phyloP scores from a whole-genome alignment of 805 yeast genomes.

The Candida bentonensis region DNA sequence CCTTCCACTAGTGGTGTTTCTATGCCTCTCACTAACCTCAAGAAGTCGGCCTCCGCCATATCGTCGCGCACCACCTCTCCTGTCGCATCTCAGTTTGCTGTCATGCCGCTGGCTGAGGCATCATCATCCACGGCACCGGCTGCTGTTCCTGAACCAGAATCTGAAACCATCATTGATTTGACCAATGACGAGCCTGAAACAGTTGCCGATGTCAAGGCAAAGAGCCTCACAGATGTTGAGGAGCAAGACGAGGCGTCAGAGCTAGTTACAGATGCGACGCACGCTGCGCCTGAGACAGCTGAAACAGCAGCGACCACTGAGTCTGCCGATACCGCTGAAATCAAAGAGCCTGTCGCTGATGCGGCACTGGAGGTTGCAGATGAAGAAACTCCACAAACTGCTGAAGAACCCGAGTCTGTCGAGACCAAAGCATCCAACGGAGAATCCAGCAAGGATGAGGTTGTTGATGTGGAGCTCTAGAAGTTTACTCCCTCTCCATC shows the following conservation, averaged over 20 bases:
- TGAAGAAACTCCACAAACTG: no score
- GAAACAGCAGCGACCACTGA: background rate
- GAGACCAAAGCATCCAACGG: background rate
- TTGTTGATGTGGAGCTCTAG: slow-evolving; percentile 2
- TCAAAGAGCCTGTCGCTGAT: background rate
- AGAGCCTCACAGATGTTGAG: no score
- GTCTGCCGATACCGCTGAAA: background rate
- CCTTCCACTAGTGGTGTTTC: background rate
- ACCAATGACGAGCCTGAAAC: background rate
- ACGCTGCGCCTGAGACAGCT: background rate
- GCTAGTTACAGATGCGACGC: no score
- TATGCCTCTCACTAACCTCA: background rate
- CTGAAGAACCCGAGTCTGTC: background rate
- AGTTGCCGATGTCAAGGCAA: no score
- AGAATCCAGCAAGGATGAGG: background rate
- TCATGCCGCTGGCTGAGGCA: background rate
- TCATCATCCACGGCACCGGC: background rate
- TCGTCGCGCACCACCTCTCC: background rate
- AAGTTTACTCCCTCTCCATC: background rate
- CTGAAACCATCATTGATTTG: background rate
- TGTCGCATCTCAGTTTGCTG: background rate
- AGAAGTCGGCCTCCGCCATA: background rate
- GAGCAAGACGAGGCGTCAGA: no score
- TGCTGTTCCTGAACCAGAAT: background rate
- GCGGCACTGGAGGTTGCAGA: background rate